A percentile compares a stretch with the other conserved stretches of the same genome.
phyloP scores from a whole-genome alignment of 768 basidiomycete genomes.

The Naganishia randhawae region DNA sequence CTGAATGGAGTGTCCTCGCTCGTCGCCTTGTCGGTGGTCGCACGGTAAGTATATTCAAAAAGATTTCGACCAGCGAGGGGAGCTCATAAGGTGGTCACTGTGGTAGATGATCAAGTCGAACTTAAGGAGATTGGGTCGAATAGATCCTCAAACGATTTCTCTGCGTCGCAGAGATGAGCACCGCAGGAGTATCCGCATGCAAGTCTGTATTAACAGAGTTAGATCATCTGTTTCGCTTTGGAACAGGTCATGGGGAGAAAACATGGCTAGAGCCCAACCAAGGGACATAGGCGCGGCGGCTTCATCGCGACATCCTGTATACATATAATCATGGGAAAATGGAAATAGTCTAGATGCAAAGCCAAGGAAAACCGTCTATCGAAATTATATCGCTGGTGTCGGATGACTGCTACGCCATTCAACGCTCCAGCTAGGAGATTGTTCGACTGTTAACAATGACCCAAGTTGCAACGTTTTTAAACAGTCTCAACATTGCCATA shows the following conservation, averaged over 20 bases:
- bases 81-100: background rate
- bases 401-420: background rate
- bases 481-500: constrained; percentile 42
- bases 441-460: background rate
- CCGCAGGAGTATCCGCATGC: too few relatives aligned
- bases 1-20: background rate
- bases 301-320: background rate
- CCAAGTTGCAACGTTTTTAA: constrained; percentile 13
- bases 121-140: background rate
- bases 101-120: constrained; percentile 7
- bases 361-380: background rate
- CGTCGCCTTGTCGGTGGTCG: background rate
- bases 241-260: too few relatives aligned
- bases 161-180: too few relatives aligned
- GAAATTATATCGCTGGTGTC: background rate
- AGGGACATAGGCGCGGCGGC: too few relatives aligned
- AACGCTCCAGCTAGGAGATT: background rate
- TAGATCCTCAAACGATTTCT: too few relatives aligned
- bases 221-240: too few relatives aligned
- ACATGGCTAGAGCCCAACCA: too few relatives aligned
- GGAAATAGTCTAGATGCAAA: background rate
- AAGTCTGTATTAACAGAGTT: too few relatives aligned
- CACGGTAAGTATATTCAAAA: background rate
- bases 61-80: background rate
- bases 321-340: background rate